These are phyloP conservation scores for Conticribra guillardii DNA, from an alignment of 108 stramenopile species.

Conservation along the genomic window DNA sequence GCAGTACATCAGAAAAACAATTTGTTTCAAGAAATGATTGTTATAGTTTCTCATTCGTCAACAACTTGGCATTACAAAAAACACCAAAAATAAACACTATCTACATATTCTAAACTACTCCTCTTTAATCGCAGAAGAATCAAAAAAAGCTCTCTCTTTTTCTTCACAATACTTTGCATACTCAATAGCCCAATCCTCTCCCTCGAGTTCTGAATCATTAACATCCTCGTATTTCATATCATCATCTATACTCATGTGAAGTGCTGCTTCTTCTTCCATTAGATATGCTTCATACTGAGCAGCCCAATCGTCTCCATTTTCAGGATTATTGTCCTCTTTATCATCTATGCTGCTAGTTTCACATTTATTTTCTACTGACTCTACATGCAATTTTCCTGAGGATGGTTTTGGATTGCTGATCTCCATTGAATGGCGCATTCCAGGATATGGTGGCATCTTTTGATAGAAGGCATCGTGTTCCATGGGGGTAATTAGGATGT, in stretches of 20 bases:
- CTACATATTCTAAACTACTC: not conserved
- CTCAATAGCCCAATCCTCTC: slow-evolving; percentile 40
- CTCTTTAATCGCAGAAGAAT: slow-evolving; percentile 1
- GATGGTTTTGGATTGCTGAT: slow-evolving; percentile 20
- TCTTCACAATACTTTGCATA: slow-evolving; percentile 42
- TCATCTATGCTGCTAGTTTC: not conserved
- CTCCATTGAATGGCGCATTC: slow-evolving; percentile 52
- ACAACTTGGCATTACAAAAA: too few relatives aligned
- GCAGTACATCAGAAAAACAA: too few relatives aligned
- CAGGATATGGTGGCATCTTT: slow-evolving; percentile 52
- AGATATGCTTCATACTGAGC: slow-evolving; percentile 63
- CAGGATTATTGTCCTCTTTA: not conserved
- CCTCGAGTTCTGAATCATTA: slow-evolving; percentile 8
- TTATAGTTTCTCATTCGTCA: too few relatives aligned
- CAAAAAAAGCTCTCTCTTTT: slow-evolving; percentile 39
- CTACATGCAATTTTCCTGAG: not conserved
- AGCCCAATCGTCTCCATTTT: slow-evolving; percentile 56
- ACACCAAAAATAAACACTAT: too few relatives aligned
- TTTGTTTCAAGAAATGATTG: too few relatives aligned
- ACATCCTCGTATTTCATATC: not conserved
- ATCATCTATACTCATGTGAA: slow-evolving; percentile 16
- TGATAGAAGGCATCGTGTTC: too few relatives aligned
- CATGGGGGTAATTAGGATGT: not conserved
- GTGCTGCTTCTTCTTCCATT: slow-evolving; percentile 41
- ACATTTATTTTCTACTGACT: not conserved